A percentile compares a stretch with the other conserved stretches of the same genome.
Evolutionary conservation across 805 yeast genomes (phyloP).

Genomic region (Wickerhamomyces silvicola): DNA sequence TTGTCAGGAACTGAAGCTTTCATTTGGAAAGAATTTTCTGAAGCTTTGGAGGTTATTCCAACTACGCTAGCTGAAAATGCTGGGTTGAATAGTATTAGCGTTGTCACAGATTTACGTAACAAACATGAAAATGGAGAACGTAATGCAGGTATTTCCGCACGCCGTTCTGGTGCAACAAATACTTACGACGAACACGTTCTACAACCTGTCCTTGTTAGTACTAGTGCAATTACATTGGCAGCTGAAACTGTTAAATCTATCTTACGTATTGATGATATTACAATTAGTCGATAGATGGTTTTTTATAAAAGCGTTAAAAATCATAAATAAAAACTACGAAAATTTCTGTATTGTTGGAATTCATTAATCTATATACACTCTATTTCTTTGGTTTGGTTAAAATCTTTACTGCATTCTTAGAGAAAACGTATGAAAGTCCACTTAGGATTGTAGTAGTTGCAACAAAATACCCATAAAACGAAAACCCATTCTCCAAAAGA

Average conservation of each 20-base stretch:
- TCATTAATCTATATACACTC: constrained; percentile 1
- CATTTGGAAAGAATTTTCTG: constrained; percentile 51
- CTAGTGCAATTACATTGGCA: constrained; percentile 90
- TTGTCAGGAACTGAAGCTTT: constrained; percentile 84
- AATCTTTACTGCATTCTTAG: constrained; percentile 61
- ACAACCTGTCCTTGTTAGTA: constrained; percentile 93
- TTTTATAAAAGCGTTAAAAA: too few species aligned
- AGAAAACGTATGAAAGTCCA: constrained; percentile 70
- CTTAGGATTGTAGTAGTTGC: constrained; percentile 70
- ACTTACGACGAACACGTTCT: constrained; percentile 90
- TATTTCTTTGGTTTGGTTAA: constrained; percentile 21
- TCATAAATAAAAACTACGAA: too few species aligned
- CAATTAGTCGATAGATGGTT: constrained; percentile 64
- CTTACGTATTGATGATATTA: constrained; percentile 93
- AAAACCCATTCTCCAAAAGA: constrained; percentile 19
- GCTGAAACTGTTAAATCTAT: constrained; percentile 96
- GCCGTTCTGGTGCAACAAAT: constrained; percentile 89
- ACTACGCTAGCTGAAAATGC: constrained; percentile 96
- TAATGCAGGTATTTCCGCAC: constrained; percentile 92
- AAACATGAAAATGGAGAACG: constrained; percentile 87
- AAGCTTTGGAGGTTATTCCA: constrained; percentile 90
- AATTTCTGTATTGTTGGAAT: not conserved
- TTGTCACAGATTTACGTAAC: constrained; percentile 84
- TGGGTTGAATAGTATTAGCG: constrained; percentile 88
- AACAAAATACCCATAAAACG: constrained; percentile 44